Percentiles rank a stretch among this genome's conserved stretches.
Evolutionary conservation across 2,329 filamentous ascomycete species (phyloP).

Genomic region (Acrocalymma vagum): DNA sequence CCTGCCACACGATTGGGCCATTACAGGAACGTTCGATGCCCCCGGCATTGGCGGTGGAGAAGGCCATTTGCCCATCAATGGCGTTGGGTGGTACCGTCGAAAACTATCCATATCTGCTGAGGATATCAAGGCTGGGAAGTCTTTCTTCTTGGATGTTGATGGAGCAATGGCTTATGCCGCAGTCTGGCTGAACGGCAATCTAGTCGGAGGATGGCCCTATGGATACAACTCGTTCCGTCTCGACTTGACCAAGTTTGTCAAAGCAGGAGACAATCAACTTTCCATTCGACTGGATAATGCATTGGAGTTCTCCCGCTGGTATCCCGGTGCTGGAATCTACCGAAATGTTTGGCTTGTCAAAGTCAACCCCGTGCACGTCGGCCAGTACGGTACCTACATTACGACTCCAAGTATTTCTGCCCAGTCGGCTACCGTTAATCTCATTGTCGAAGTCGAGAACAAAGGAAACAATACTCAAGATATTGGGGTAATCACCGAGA

Average conservation of each 20-base stretch:
- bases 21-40: slow-evolving; percentile 55
- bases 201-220: slow-evolving; percentile 63
- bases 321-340: slow-evolving; percentile 64
- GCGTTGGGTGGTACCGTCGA: slow-evolving; percentile 63
- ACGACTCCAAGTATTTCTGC: slow-evolving; percentile 57
- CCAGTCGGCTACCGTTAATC: slow-evolving; percentile 54
- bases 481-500: slow-evolving; percentile 52
- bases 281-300: slow-evolving; percentile 63
- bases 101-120: slow-evolving; percentile 41
- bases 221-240: slow-evolving; percentile 62
- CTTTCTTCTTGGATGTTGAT: slow-evolving; percentile 58
- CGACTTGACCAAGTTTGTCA: slow-evolving; percentile 57
- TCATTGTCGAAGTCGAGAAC: slow-evolving; percentile 59
- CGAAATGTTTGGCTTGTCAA: slow-evolving; percentile 64
- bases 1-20: slow-evolving; percentile 61
- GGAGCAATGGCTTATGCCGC: slow-evolving; percentile 62
- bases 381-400: slow-evolving; percentile 59
- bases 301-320: slow-evolving; percentile 60
- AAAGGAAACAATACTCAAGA: slow-evolving; percentile 39
- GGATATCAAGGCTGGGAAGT: slow-evolving; percentile 44
- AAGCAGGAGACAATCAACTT: slow-evolving; percentile 51
- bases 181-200: slow-evolving; percentile 61
- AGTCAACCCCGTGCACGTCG: slow-evolving; percentile 54
- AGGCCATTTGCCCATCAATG: slow-evolving; percentile 60
- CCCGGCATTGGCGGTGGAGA: slow-evolving; percentile 49